Conservation (phyloP, 257 asterid genomes). For the Lantana camara region DNA sequence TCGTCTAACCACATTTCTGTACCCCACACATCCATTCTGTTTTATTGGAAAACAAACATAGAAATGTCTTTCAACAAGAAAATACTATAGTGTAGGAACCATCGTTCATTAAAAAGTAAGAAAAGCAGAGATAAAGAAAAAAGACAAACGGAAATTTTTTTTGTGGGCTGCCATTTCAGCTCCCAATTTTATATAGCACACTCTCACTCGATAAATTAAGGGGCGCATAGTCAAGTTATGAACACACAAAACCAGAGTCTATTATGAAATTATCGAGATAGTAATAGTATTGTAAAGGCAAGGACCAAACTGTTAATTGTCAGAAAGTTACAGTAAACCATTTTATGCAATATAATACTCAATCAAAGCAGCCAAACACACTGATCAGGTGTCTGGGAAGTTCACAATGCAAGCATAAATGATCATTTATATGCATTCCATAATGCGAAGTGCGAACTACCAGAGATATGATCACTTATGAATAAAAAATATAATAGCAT, state of each 20-base stretch:
- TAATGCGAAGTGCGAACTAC: not conserved
- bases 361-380: not conserved
- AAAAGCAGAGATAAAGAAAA: not conserved
- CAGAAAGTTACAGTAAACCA: not conserved
- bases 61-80: not conserved
- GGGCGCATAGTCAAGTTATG: not conserved
- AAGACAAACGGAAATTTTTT: too few relatives aligned
- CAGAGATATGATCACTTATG: not conserved
- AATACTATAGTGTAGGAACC: not conserved
- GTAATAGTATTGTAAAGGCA: slow-evolving; percentile 4
- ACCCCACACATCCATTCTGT: not conserved
- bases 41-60: not conserved
- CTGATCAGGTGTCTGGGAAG: not conserved
- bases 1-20: not conserved
- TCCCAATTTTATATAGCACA: not conserved
- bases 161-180: not conserved
- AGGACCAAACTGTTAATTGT: not conserved
- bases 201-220: not conserved
- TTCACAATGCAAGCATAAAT: not conserved
- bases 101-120: not conserved
- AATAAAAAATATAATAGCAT: not conserved
- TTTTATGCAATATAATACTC: not conserved
- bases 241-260: not conserved
- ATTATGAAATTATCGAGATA: slow-evolving; percentile 6
- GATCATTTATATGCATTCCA: not conserved